Evolutionary conservation across 371 early-diverging fungal genomes (phyloP).

Genomic region (Apophysomyces sp.): DNA sequence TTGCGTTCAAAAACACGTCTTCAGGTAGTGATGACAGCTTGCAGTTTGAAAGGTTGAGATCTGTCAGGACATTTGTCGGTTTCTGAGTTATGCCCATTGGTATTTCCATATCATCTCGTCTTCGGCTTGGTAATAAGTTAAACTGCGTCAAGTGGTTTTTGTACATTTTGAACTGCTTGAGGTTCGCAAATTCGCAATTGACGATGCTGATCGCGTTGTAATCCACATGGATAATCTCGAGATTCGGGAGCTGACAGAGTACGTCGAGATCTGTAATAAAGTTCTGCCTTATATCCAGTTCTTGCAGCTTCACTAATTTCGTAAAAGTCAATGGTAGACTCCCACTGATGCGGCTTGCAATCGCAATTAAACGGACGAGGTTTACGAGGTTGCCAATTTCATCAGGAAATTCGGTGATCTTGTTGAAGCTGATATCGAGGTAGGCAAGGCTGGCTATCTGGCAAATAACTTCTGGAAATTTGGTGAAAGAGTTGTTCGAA

Average conservation of each 20-base stretch:
- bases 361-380: conserved; percentile 65
- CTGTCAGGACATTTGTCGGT: conserved; percentile 30
- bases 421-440: conserved; percentile 85
- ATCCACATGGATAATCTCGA: conserved; percentile 66
- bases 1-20: conserved; percentile 60
- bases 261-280: conserved; percentile 64
- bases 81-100: background rate
- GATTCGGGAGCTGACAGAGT: conserved; percentile 53
- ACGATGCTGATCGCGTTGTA: conserved; percentile 69
- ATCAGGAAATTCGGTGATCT: conserved; percentile 72
- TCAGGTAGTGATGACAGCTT: conserved; percentile 74
- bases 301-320: conserved; percentile 61
- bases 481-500: conserved; percentile 77
- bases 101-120: background rate
- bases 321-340: conserved; percentile 65
- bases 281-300: conserved; percentile 79
- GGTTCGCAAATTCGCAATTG: conserved; percentile 40
- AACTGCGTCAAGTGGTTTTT: conserved; percentile 67
- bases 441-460: conserved; percentile 60
- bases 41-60: conserved; percentile 71
- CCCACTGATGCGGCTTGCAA: conserved; percentile 74
- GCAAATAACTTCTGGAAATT: conserved; percentile 66
- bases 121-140: conserved; percentile 15
- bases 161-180: conserved; percentile 50
- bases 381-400: conserved; percentile 67